phyloP scores from a whole-genome alignment of 1,284 basidiomycete species.

The Malassezia brasiliensis region DNA sequence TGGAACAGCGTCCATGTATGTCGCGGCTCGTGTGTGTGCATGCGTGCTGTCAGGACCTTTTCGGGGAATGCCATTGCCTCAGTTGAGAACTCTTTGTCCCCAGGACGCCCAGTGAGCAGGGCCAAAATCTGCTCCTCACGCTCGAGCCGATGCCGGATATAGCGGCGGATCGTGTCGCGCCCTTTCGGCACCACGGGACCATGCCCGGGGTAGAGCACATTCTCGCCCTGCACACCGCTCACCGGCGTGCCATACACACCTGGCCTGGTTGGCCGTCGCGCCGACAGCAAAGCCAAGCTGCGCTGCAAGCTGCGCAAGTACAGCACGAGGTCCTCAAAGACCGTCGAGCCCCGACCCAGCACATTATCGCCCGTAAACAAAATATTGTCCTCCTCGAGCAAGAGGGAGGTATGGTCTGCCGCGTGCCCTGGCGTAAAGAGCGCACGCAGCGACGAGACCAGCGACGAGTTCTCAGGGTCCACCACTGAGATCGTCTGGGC shows the following conservation, averaged over 20 bases:
- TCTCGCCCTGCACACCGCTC: conserved; percentile 21
- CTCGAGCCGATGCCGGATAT: conserved; percentile 71
- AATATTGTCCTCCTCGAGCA: conserved; percentile 54
- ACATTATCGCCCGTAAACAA: conserved; percentile 76
- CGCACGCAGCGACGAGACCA: conserved; percentile 51
- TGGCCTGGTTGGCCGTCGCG: conserved; percentile 25
- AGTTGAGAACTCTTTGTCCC: conserved; percentile 45
- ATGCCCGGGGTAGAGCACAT: conserved; percentile 70
- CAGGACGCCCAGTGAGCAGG: conserved; percentile 52
- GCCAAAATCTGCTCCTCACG: conserved; percentile 70
- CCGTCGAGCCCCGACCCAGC: conserved; percentile 77
- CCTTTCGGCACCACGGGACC: conserved; percentile 63
- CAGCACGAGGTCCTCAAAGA: conserved; percentile 71
- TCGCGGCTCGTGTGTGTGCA: conserved; percentile 5
- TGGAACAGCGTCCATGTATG: conserved; percentile 33
- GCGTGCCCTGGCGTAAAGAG: conserved; percentile 87
- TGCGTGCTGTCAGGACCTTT: conserved; percentile 16
- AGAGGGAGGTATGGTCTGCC: conserved; percentile 63
- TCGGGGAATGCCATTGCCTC: conserved; percentile 56
- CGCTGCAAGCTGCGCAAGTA: conserved; percentile 65
- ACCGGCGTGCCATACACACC: conserved; percentile 21
- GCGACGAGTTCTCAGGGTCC: conserved; percentile 47
- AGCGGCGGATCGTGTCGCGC: conserved; percentile 57
- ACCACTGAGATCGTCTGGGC: conserved; percentile 1
- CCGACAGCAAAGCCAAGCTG: conserved; percentile 53